Conservation (phyloP, 1,139 yeast genomes). For the Blastobotrys elegans region DNA sequence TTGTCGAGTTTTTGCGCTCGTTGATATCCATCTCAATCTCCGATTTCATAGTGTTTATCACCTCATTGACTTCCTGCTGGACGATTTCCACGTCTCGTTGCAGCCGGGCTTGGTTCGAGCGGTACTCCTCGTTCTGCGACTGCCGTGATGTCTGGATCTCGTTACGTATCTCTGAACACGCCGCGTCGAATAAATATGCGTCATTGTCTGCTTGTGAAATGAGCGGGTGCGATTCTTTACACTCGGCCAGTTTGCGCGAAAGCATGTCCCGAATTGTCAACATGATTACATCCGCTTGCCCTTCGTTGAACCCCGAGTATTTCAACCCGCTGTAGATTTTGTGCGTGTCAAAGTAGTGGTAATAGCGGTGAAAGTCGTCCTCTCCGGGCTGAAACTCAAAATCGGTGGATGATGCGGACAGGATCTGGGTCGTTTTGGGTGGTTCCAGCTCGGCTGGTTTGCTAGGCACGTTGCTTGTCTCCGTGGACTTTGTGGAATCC, state of each 20-base stretch:
- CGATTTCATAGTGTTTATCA: conserved; percentile 59
- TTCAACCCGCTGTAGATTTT: conserved; percentile 34
- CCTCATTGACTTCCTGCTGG: conserved; percentile 73
- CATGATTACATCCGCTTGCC: conserved; percentile 39
- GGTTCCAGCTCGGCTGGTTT: too few species aligned
- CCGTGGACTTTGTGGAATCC: too few species aligned
- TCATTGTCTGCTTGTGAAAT: conserved; percentile 77
- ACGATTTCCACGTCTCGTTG: conserved; percentile 68
- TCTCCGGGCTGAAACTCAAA: conserved; percentile 2
- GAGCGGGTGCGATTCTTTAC: conserved; percentile 58
- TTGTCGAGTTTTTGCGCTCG: conserved; percentile 82
- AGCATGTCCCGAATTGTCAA: conserved; percentile 35
- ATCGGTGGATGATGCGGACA: conserved; percentile 9
- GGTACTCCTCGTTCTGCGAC: conserved; percentile 61
- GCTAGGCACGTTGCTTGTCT: too few species aligned
- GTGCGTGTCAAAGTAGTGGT: conserved; percentile 39
- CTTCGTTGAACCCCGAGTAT: conserved; percentile 37
- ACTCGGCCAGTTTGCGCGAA: conserved; percentile 45
- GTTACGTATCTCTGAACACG: conserved; percentile 79
- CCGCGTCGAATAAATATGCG: conserved; percentile 83
- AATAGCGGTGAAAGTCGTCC: conserved; percentile 19
- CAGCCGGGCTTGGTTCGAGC: conserved; percentile 60
- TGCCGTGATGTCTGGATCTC: conserved; percentile 75
- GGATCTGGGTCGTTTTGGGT: neutral
- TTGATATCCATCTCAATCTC: conserved; percentile 80